phyloP scores from a whole-genome alignment of 1,139 yeast species.

The Protomyces pachydermus region DNA sequence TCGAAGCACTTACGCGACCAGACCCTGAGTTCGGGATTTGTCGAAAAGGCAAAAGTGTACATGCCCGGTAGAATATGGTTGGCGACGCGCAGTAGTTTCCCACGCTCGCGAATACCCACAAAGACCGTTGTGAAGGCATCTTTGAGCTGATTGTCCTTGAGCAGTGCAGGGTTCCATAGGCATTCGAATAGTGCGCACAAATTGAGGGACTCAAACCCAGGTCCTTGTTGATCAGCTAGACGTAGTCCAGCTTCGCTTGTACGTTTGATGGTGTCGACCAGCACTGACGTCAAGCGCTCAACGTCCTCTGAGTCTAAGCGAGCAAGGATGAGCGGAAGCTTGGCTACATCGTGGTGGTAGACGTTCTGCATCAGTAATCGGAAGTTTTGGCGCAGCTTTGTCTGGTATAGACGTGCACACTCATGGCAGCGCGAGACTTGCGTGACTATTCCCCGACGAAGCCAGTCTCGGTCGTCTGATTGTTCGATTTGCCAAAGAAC shows the following conservation, averaged over 20 bases:
- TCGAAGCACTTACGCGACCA: slow-evolving; percentile 36
- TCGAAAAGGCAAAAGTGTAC: slow-evolving; percentile 36
- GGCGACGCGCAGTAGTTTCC: slow-evolving; percentile 34
- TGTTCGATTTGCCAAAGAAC: not conserved
- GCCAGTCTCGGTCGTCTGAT: slow-evolving; percentile 32
- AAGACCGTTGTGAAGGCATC: slow-evolving; percentile 34
- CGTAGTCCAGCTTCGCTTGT: slow-evolving; percentile 26
- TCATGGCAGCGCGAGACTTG: slow-evolving; percentile 32
- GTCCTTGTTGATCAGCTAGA: slow-evolving; percentile 31
- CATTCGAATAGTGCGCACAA: slow-evolving; percentile 34
- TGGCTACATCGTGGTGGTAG: slow-evolving; percentile 30
- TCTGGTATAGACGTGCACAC: slow-evolving; percentile 34
- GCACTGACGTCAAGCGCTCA: slow-evolving; percentile 30
- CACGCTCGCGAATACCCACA: slow-evolving; percentile 35
- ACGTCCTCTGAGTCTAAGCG: slow-evolving; percentile 33
- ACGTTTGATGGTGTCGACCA: slow-evolving; percentile 28
- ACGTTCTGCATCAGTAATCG: slow-evolving; percentile 25
- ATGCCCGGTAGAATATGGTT: slow-evolving; percentile 37
- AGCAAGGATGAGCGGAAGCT: slow-evolving; percentile 33
- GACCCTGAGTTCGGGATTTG: slow-evolving; percentile 33
- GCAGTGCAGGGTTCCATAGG: slow-evolving; percentile 35
- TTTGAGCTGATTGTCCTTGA: slow-evolving; percentile 27
- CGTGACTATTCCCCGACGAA: slow-evolving; percentile 29
- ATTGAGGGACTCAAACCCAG: slow-evolving; percentile 30
- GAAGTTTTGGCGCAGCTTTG: slow-evolving; percentile 24